Evolutionary conservation across 78 protist genomes (phyloP).

Genomic region (Dictyostelium citrinum): DNA sequence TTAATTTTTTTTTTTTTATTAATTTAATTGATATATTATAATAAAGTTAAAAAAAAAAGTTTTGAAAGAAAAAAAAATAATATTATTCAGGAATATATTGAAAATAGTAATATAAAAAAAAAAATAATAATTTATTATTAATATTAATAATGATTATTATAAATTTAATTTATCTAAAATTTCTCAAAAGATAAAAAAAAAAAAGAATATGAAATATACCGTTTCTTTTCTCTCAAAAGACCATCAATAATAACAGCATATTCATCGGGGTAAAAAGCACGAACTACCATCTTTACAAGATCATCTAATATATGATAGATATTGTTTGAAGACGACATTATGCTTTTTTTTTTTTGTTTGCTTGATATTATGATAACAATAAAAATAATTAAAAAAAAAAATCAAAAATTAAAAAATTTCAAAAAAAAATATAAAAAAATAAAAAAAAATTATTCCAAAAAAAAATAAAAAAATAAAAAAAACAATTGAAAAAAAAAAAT

Average conservation of each 20-base stretch:
- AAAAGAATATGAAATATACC: not conserved
- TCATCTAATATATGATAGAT: constrained; percentile 53
- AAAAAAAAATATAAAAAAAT: not conserved
- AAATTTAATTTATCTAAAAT: not conserved
- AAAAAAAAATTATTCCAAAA: not conserved
- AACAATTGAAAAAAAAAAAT: not conserved
- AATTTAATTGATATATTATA: too few relatives aligned
- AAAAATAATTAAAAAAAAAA: not conserved
- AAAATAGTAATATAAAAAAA: not conserved
- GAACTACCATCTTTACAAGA: constrained; percentile 44
- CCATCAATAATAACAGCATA: constrained; percentile 55
- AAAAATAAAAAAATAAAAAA: not conserved
- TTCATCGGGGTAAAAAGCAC: constrained; percentile 60
- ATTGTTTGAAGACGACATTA: not conserved
- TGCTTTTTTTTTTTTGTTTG: not conserved
- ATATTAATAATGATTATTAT: not conserved
- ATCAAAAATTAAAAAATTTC: not conserved
- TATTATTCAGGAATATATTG: too few relatives aligned
- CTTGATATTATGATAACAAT: not conserved
- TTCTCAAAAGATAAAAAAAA: not conserved
- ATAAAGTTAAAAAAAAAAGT: too few relatives aligned
- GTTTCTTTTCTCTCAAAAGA: constrained; percentile 51
- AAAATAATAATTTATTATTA: not conserved
- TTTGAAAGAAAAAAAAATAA: too few relatives aligned
- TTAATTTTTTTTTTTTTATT: too few relatives aligned